Base-by-base conservation (phyloP, 208 protist genomes). In the Trypanosoma theileri region DNA sequence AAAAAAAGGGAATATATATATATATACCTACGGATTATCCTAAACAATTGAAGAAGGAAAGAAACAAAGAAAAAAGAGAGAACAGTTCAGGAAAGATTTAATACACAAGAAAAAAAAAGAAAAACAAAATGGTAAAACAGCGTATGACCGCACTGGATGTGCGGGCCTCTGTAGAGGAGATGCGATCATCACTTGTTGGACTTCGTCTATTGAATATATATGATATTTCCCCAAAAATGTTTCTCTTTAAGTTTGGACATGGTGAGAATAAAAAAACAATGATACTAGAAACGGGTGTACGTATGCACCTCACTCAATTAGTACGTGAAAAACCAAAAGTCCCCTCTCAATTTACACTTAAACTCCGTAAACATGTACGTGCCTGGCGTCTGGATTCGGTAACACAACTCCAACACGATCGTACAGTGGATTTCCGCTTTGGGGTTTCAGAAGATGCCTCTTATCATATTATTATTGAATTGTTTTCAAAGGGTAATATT, bases 321-420 rank as follows among this genome's bases (percentile, higher is more conserved):
- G 75, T 85, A 2, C 84, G 96, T 21, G 94, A 97, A 59, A 98
- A 98, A 68, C 84, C 90, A 16, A 89, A 93, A 59, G 79, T 97
- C 35, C 96, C 97, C 9, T 95, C 92, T 26, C 86, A 86, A 44
- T 98, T 98, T 69, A 87, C 82, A 28, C 82, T 97, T 16, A 97
- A 97, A 73, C 75, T 99, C 44, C 92, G 98, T 71, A 99, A 99
- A 85, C 90, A 99, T 83, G 73, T 99, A 19, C 90, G 97, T 9
- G 85, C 89, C 16, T 94, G 89, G 80, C 80, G 96, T 13, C 76
- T 99, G 1, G 94, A 98, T 59, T 82, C 79, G 59, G 85, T 99
- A 14, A 66, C 61, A 31, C 97, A 99, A 81, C 78, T 99, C 2
- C 95, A 98, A 60, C 82, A 98, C 53, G 98, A 99, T 77, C 94